These are phyloP conservation scores for Eleusine coracana DNA, from an alignment of 176 grass and related monocot species.

Conservation along the genomic window DNA sequence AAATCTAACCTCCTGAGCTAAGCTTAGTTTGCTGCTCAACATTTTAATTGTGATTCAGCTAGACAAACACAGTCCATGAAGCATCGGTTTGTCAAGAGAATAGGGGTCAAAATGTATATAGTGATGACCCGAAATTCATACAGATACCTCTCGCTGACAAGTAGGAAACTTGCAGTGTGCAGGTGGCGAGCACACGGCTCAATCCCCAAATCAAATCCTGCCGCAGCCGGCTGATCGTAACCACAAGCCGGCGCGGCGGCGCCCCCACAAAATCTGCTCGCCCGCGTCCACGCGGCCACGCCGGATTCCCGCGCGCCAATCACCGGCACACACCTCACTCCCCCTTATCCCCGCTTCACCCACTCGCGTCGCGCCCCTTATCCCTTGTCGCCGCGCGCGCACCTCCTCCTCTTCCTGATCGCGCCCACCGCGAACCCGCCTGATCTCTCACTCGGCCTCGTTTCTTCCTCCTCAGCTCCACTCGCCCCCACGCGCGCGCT, in stretches of 20 bases:
- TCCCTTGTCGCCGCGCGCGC: not conserved
- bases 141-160: not conserved
- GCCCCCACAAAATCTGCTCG: conserved; percentile 34
- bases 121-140: not conserved
- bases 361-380: conserved; percentile 40
- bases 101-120: not conserved
- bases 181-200: conserved; percentile 5
- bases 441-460: not conserved
- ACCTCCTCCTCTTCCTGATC: not conserved
- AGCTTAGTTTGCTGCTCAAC: too few relatives aligned
- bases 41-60: too few relatives aligned
- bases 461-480: not conserved
- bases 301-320: conserved; percentile 39
- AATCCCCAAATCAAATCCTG: not conserved
- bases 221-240: not conserved
- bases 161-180: not conserved
- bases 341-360: conserved; percentile 54
- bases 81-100: too few relatives aligned
- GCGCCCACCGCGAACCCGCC: not conserved
- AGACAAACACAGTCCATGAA: too few relatives aligned
- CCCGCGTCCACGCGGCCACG: conserved; percentile 10
- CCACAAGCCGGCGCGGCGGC: not conserved
- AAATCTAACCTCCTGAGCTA: too few relatives aligned
- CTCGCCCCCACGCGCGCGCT: not conserved
- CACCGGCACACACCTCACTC: conserved; percentile 33